Conservation (phyloP, 768 basidiomycete species). For the Lactarius trivialis region DNA sequence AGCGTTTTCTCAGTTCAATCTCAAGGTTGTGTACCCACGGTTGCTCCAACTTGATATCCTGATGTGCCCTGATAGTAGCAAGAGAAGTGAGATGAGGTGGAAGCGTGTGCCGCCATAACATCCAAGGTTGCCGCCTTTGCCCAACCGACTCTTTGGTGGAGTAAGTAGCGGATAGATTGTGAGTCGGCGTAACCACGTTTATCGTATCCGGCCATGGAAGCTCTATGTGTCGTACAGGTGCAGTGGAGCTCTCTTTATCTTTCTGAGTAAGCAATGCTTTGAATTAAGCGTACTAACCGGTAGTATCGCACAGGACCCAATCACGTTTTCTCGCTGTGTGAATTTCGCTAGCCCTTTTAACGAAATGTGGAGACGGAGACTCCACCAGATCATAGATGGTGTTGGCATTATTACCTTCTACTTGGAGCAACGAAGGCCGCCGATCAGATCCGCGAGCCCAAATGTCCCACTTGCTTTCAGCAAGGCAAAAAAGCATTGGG, state of each 20-base stretch:
- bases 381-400: not conserved
- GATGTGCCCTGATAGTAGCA: not conserved
- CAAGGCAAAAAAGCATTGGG: not conserved
- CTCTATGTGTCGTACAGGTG: not conserved
- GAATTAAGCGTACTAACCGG: not conserved
- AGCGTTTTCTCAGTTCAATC: not conserved
- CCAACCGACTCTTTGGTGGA: not conserved
- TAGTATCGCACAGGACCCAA: not conserved
- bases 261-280: not conserved
- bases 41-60: not conserved
- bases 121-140: not conserved
- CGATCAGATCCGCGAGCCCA: not conserved
- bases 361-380: not conserved
- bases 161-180: not conserved
- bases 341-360: not conserved
- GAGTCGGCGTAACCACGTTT: not conserved
- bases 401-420: not conserved
- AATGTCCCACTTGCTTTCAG: not conserved
- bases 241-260: not conserved
- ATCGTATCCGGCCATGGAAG: too few species aligned
- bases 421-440: not conserved
- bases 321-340: not conserved
- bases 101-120: not conserved
- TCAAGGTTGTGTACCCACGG: not conserved
- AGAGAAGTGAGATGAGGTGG: not conserved